Evolutionary conservation across 129 eudicot species (phyloP).

Genomic region (Solidago caesia): DNA sequence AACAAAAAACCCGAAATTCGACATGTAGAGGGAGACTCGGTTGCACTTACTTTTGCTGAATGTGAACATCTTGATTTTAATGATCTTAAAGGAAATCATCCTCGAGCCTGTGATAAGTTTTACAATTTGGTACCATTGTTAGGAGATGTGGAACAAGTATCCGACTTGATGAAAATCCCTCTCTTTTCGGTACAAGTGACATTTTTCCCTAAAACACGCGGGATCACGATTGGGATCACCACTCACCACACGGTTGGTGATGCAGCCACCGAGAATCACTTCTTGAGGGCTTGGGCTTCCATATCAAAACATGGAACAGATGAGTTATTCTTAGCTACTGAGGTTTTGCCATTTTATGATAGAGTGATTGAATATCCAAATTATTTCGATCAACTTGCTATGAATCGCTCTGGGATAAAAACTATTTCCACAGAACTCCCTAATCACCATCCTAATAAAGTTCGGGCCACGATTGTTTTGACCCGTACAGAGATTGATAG

Average conservation of each 20-base stretch:
- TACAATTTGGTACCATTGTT: constrained; percentile 24
- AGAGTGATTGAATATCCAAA: constrained; percentile 10
- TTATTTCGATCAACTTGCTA: not conserved
- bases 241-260: constrained; percentile 33
- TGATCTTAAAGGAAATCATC: constrained; percentile 33
- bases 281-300: constrained; percentile 14
- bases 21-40: constrained; percentile 31
- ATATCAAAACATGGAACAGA: constrained; percentile 30
- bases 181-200: constrained; percentile 41
- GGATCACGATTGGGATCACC: constrained; percentile 39
- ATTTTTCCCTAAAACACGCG: constrained; percentile 30
- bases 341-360: not conserved
- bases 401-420: not conserved
- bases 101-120: constrained; percentile 33
- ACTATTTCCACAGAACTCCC: not conserved
- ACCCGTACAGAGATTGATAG: not conserved
- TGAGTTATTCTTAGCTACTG: constrained; percentile 1
- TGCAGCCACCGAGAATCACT: constrained; percentile 20
- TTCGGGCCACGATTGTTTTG: constrained; percentile 8
- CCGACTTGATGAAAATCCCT: constrained; percentile 18
- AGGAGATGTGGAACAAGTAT: not conserved
- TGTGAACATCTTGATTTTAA: constrained; percentile 21
- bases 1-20: constrained; percentile 23
- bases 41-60: constrained; percentile 31
- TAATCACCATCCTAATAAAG: not conserved